Conservation (phyloP, 2,329 filamentous ascomycete species). For the Diaporthe citri region DNA sequence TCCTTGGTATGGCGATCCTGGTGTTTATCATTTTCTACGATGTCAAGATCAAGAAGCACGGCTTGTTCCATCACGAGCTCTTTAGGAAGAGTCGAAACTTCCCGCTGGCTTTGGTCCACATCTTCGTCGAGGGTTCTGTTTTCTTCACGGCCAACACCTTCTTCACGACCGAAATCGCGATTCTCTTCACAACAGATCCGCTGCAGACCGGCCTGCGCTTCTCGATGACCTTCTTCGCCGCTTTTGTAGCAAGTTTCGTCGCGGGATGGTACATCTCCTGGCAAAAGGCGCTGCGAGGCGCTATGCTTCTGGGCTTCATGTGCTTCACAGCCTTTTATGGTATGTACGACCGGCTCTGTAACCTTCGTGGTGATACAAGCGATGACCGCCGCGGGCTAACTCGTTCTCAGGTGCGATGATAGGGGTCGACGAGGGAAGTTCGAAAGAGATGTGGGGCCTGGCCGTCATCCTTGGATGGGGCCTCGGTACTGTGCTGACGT, state of each 20-base stretch:
- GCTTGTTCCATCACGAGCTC: not conserved
- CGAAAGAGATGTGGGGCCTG: not conserved
- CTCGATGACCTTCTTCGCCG: not conserved
- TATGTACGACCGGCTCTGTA: not conserved
- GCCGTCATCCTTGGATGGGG: not conserved
- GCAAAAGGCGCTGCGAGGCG: not conserved
- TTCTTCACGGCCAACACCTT: slow-evolving; percentile 13
- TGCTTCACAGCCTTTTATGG: not conserved
- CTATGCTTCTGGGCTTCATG: not conserved
- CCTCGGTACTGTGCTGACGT: not conserved
- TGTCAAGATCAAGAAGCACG: slow-evolving; percentile 8
- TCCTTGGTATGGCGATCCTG: not conserved
- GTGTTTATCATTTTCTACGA: not conserved
- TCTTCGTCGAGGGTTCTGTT: slow-evolving; percentile 1
- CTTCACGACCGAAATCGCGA: not conserved
- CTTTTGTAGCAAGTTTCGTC: not conserved
- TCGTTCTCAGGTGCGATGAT: not conserved
- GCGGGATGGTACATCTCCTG: slow-evolving; percentile 2
- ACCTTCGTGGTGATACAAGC: not conserved
- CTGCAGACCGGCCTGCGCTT: not conserved
- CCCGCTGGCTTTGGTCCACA: not conserved
- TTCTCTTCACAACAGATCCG: not conserved
- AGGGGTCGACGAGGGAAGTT: not conserved
- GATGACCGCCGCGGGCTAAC: not conserved
- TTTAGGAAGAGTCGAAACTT: not conserved